Evolutionary conservation across 2,329 filamentous ascomycete genomes (phyloP), one percentile per base, ranked within the genome.

Genomic region (Phialocephala sp.): DNA sequence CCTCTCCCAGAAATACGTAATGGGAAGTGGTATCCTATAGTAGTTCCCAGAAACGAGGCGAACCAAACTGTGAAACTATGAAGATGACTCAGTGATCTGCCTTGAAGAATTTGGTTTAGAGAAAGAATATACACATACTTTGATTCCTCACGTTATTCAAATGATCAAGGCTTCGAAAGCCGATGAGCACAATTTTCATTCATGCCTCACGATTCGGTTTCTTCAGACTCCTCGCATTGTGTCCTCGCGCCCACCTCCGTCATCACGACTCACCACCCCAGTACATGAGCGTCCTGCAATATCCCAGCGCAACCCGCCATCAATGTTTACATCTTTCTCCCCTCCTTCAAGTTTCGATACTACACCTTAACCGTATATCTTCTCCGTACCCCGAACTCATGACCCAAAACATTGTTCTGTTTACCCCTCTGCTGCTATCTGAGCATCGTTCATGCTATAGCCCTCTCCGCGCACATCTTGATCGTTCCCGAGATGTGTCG

Each of bases 321-420:
- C 43, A 45, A 45, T 20, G 15, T n/a, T 45, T 4, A 12, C 43
- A n/a, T 45, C 37, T 14, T 18, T 43, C 41, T 18, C 41, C 15
- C 6, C 41, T 43, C 12, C n/a, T 8, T 24, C n/a, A 50, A 8
- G 45, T 50, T 50, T 50, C 45, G 20, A 50, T 6, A 55, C 52
- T 35, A 55, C 35, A 15, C 52, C 52, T 27, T 3, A 18, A 12
- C 20, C 4, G 14, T 35, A 9, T 18, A 35, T 37, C 32, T 41
- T 11, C 39, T 37, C 55, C 32, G 36, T 57, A 22, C 55, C 55
- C 35, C 39, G 4, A 32, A 27, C 15, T 6, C 14, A 57, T 57
- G 55, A 57, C 55, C 55, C 55, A 57, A 57, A 57, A 57, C 35
- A 57, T 37, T 57, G 55, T 57, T 57, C 27, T 41, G 20, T 41